These are phyloP conservation scores for Diutina mesorugosa DNA, from an alignment of 1,139 yeast genomes.

Conservation along the genomic window DNA sequence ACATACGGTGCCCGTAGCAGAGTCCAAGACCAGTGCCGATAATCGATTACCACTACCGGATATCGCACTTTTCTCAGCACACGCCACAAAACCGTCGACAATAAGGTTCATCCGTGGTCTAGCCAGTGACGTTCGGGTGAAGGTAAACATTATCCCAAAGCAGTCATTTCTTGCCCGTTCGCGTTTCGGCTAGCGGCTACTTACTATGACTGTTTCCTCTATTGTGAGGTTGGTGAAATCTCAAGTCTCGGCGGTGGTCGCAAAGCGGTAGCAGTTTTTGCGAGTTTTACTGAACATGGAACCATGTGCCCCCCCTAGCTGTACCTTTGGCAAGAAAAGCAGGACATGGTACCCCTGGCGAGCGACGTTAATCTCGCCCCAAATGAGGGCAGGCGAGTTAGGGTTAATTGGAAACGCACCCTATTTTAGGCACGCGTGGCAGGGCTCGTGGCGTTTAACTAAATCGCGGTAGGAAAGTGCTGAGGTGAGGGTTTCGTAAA, in stretches of 20 bases:
- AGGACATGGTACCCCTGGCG: neutral
- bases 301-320: neutral
- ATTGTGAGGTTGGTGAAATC: too few species aligned
- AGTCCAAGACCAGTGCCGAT: neutral
- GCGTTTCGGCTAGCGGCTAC: neutral
- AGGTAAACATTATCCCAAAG: neutral
- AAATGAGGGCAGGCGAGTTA: neutral
- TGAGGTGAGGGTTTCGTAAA: neutral
- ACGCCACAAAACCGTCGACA: neutral
- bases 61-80: neutral
- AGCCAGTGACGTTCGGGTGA: neutral
- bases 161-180: neutral
- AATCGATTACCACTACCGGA: neutral
- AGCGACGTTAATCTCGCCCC: neutral
- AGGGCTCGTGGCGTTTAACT: neutral
- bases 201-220: too few species aligned
- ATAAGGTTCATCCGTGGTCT: neutral
- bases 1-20: neutral
- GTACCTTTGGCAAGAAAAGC: neutral
- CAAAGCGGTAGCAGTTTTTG: neutral
- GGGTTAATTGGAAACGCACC: neutral
- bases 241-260: too few species aligned
- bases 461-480: neutral
- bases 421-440: neutral
- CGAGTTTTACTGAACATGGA: neutral